phyloP scores from a whole-genome alignment of 352 stramenopile species.

The Phytophthora constricta region DNA sequence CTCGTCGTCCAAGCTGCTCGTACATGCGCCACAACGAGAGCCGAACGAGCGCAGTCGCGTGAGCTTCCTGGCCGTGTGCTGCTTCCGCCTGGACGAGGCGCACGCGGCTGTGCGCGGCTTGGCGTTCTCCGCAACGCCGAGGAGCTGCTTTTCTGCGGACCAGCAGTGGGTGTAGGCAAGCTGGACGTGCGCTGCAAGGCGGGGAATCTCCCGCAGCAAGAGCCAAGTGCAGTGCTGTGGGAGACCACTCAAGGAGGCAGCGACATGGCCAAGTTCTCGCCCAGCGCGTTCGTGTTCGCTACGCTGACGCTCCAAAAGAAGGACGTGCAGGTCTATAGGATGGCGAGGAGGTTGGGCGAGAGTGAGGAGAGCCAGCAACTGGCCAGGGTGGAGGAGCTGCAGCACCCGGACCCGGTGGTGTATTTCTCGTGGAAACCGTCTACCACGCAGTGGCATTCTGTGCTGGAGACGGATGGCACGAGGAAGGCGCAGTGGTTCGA shows the following conservation, averaged over 20 bases:
- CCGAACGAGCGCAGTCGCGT: slow-evolving; percentile 38
- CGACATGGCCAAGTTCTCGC: slow-evolving; percentile 81
- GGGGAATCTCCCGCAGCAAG: slow-evolving; percentile 2
- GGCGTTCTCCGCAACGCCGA: slow-evolving; percentile 71
- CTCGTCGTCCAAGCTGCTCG: slow-evolving; percentile 62
- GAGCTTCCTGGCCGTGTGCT: slow-evolving; percentile 54
- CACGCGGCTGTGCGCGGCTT: slow-evolving; percentile 47
- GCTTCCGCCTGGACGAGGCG: slow-evolving; percentile 41
- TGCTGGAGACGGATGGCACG: slow-evolving; percentile 59
- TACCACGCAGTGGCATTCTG: slow-evolving; percentile 60
- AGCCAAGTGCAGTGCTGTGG: slow-evolving; percentile 38
- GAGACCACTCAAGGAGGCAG: slow-evolving; percentile 4
- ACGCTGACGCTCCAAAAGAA: slow-evolving; percentile 43
- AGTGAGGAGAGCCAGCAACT: slow-evolving; percentile 25
- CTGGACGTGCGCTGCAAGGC: slow-evolving; percentile 44
- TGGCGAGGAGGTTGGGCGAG: slow-evolving; percentile 30
- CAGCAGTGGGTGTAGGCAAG: slow-evolving; percentile 48
- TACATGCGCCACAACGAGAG: slow-evolving; percentile 69
- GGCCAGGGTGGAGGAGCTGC: slow-evolving; percentile 46
- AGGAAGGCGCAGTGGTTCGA: slow-evolving; percentile 79
- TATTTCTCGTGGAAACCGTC: slow-evolving; percentile 87
- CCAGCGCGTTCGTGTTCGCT: slow-evolving; percentile 71
- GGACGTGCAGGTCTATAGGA: slow-evolving; percentile 67
- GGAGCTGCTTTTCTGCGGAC: slow-evolving; percentile 62
- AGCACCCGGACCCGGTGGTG: slow-evolving; percentile 69